Evolutionary conservation across 768 basidiomycete genomes (phyloP), one percentile per base, ranked within the genome.

Genomic region (Mycena filopes): DNA sequence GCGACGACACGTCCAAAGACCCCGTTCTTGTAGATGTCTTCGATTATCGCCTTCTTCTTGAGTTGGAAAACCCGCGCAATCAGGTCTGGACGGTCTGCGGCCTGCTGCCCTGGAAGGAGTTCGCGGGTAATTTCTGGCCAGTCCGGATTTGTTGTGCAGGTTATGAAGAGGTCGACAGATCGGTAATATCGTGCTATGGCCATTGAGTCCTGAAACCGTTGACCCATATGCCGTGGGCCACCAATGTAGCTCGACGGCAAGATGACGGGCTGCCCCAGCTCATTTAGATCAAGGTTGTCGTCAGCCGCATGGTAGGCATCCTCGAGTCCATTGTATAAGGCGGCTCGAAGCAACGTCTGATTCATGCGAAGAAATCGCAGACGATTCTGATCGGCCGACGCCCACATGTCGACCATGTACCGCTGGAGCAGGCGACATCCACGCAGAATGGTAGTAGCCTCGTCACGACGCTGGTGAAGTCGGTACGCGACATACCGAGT

Each of bases 141-240:
- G 1, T 72, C 53, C 0, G 83, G 82, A 76, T 87, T 88, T 12
- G 78, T 75, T 11, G 85, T 88, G 74, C 86, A 79, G 0, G 84
- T 88, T 0, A 87, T 55, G 46, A 87, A 87, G 1, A 87, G 63
- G 53, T 86, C 82, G 12, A 78, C 70, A 7, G 78, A 79, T 1
- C 67, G 63, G 46, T 70, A 81, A 38, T 75, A 67, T 0, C 78
- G 69, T 11, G 75, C 78, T 28, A 88, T 74, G 0, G 86, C 83
- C 73, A 86, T 65, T 0, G 77, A 71, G 42, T 83, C 80, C 23
- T 81, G 77, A 21, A 77, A 77, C 0, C 71, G 68, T 40, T 78
- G 73, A 0, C 76, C 69, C 78, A 82, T 82, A 31, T 79, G 69
- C 3, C 70, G 33, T 11, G 78, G 45, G 12, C 80, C 70, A 2